Base-by-base conservation (phyloP, 345 rosid genomes). In the Theobroma cacao region DNA sequence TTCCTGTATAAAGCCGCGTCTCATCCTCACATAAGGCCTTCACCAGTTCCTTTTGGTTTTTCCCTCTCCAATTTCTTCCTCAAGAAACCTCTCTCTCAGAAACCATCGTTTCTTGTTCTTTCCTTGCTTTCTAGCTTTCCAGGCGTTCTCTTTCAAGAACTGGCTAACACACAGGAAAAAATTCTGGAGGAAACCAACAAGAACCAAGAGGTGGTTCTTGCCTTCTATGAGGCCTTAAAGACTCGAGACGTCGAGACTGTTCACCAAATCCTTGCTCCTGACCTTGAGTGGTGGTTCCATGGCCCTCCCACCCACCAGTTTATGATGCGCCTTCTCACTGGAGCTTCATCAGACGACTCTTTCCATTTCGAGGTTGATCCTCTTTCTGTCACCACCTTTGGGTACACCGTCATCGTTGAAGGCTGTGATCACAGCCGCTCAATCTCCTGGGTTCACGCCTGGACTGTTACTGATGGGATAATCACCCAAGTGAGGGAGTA, bases 201-300 rank as follows among this genome's bases (percentile, higher is more conserved):
- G 92, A 92, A 87, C 91, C 92, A 84, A 79, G 82, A 77, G 65
- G 97, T 94, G 92, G 99, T 94, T 85, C 95, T 88, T 76, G 85
- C 86, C 80, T 90, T 96, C 79, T 96, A 96, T 91, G 97, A 85
- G 0, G 97, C 99, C 90, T 72, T 96, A 61, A 89, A 83, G 58
- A 59, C 87, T 26, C 94, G 95, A 20, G 94, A 96, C 98, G 98
- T 90, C 0, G 82, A 72, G 58, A 88, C 92, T 1, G 97, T 96
- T 11, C 91, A 88, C 89, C 83, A 85, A 82, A 88, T 92, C 85
- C 83, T 96, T 0, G 93, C 94, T 24, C 87, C 93, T 7, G 99
- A 96, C 77, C 98, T 96, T 65, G 99, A 96, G 88, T 92, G 94
- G 88, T 96, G 99, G 99, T 96, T 96, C 84, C 99, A 96, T 81